These are phyloP conservation scores for Chalaropsis thielavioides DNA, from an alignment of 2,329 filamentous ascomycete genomes.

Conservation along the genomic window DNA sequence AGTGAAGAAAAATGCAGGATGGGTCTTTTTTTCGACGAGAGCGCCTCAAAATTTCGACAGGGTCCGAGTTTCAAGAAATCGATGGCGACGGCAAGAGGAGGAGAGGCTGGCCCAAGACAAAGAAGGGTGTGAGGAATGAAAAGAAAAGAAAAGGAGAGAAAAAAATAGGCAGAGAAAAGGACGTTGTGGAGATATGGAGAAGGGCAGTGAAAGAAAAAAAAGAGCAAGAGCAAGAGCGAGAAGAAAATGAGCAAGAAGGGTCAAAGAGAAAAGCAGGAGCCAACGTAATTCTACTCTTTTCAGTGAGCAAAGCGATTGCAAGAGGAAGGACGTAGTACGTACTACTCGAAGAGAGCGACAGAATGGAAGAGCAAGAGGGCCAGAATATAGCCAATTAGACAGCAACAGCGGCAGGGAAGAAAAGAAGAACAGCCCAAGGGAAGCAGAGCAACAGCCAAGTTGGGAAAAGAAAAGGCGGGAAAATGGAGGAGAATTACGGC, in stretches of 20 bases:
- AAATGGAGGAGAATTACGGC: neutral
- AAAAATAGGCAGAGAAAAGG: neutral
- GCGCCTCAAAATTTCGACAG: neutral
- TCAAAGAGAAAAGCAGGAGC: neutral
- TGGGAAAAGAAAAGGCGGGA: neutral
- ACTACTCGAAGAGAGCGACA: neutral
- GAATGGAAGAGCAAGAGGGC: neutral
- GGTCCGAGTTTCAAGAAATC: neutral
- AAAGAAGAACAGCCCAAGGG: neutral
- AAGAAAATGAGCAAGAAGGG: neutral
- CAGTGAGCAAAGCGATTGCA: neutral
- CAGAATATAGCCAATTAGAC: constrained; percentile 4
- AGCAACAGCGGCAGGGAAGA: neutral
- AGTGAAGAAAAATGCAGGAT: constrained; percentile 1
- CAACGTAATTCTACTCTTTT: neutral
- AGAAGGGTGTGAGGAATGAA: neutral
- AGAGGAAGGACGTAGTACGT: neutral
- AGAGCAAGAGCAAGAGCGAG: neutral
- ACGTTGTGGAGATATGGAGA: constrained; percentile 2
- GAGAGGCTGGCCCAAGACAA: neutral
- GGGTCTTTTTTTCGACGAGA: neutral
- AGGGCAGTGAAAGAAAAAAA: constrained; percentile 1
- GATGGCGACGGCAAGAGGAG: neutral
- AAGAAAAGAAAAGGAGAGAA: neutral
- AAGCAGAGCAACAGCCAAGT: neutral